These are phyloP conservation scores for Cyanophora paradoxa DNA, from an alignment of 78 protist species.

Conservation along the genomic window DNA sequence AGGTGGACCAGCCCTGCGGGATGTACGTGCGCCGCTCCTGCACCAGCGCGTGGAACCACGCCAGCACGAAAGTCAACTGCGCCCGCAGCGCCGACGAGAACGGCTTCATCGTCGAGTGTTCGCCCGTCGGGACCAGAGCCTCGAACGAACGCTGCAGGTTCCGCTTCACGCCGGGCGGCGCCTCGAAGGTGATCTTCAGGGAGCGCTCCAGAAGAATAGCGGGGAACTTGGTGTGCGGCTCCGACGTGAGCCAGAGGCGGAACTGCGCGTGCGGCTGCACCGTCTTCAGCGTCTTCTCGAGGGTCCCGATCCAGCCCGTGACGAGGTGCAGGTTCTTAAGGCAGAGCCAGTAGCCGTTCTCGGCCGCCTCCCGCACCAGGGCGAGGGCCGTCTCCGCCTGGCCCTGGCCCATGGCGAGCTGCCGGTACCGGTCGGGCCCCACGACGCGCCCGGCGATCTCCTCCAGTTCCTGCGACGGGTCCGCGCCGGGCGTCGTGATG, in stretches of 20 bases:
- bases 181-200: constrained; percentile 70
- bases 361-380: constrained; percentile 27
- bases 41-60: constrained; percentile 76
- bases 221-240: constrained; percentile 56
- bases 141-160: constrained; percentile 57
- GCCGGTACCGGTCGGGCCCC: constrained; percentile 25
- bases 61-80: constrained; percentile 48
- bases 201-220: constrained; percentile 35
- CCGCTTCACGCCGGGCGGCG: constrained; percentile 80
- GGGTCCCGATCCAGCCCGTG: constrained; percentile 58
- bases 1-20: constrained; percentile 81
- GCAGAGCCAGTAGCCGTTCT: constrained; percentile 60
- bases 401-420: constrained; percentile 78
- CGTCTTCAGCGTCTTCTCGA: constrained; percentile 50
- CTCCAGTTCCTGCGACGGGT: constrained; percentile 62
- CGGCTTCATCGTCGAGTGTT: not conserved
- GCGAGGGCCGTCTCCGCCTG: constrained; percentile 52
- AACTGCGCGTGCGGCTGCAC: constrained; percentile 42
- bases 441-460: constrained; percentile 20
- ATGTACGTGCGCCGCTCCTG: constrained; percentile 78
- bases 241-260: constrained; percentile 80
- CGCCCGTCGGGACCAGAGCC: not conserved
- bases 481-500: constrained; percentile 66
- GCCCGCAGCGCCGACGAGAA: not conserved
- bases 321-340: constrained; percentile 83